phyloP scores from a whole-genome alignment of 2,329 filamentous ascomycete species.

The Bretziella fagacearum region DNA sequence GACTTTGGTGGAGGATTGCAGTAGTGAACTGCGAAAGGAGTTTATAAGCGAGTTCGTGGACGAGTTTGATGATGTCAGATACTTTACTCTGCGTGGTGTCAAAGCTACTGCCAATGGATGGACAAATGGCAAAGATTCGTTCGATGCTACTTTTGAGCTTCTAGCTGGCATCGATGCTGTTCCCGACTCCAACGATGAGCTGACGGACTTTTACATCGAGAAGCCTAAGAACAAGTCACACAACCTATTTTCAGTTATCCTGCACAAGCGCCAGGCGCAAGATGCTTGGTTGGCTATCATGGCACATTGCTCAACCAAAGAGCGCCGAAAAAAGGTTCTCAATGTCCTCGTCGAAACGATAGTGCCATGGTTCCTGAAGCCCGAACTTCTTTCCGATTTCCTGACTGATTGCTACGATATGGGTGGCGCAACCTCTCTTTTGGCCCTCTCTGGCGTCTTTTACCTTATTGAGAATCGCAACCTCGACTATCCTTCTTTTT shows the following conservation, averaged over 20 bases:
- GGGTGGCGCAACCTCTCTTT: constrained; percentile 70
- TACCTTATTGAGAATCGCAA: constrained; percentile 89
- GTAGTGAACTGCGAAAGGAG: constrained; percentile 46
- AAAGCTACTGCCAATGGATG: constrained; percentile 26
- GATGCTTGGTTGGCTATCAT: constrained; percentile 75
- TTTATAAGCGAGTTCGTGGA: constrained; percentile 66
- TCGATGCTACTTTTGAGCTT: constrained; percentile 43
- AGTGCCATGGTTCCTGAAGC: constrained; percentile 74
- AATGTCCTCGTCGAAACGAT: constrained; percentile 60
- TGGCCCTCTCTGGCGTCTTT: constrained; percentile 84
- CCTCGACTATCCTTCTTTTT: constrained; percentile 90
- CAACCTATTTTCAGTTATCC: constrained; percentile 43
- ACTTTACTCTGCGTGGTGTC: constrained; percentile 60
- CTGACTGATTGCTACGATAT: constrained; percentile 83
- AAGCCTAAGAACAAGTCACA: constrained; percentile 52
- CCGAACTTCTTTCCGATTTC: constrained; percentile 88
- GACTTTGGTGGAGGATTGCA: constrained; percentile 39
- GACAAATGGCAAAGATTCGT: constrained; percentile 21
- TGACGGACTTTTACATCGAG: constrained; percentile 51
- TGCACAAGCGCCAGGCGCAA: constrained; percentile 67
- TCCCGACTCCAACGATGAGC: constrained; percentile 47
- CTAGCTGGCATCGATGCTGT: constrained; percentile 52
- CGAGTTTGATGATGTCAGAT: constrained; percentile 69
- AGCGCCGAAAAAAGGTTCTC: constrained; percentile 65
- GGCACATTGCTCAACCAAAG: constrained; percentile 44